Evolutionary conservation across 1,139 yeast genomes (phyloP).

Genomic region (Saccharomycopsis hybrid): DNA sequence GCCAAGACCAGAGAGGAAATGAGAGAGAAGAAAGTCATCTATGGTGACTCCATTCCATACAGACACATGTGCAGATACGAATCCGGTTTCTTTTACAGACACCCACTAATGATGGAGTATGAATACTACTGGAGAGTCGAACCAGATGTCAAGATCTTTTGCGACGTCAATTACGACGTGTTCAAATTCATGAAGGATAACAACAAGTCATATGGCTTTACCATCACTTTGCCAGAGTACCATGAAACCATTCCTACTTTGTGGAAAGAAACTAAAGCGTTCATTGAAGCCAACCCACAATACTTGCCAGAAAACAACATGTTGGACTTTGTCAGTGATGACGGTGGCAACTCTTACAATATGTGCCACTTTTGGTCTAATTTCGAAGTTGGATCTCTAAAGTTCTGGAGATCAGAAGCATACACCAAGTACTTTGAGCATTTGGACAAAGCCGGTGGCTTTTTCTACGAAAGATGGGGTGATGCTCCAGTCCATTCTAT

Average conservation of each 20-base stretch:
- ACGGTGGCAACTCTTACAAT: slow-evolving; percentile 61
- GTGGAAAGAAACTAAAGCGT: slow-evolving; percentile 71
- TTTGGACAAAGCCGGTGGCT: slow-evolving; percentile 77
- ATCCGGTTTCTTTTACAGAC: slow-evolving; percentile 84
- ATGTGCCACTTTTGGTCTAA: slow-evolving; percentile 88
- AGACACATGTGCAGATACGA: slow-evolving; percentile 92
- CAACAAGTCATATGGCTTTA: slow-evolving; percentile 68
- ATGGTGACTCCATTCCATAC: slow-evolving; percentile 59
- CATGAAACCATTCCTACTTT: slow-evolving; percentile 71
- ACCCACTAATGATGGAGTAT: slow-evolving; percentile 61
- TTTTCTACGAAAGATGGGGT: slow-evolving; percentile 90
- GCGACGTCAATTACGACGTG: slow-evolving; percentile 77
- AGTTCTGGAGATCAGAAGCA: slow-evolving; percentile 68
- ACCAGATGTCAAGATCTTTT: slow-evolving; percentile 70
- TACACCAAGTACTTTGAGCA: slow-evolving; percentile 62
- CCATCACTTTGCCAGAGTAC: slow-evolving; percentile 80
- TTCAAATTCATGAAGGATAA: slow-evolving; percentile 77
- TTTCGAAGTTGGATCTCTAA: slow-evolving; percentile 71
- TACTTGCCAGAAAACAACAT: slow-evolving; percentile 59
- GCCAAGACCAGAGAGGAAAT: slow-evolving; percentile 42
- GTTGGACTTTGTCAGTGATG: slow-evolving; percentile 66
- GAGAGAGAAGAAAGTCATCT: slow-evolving; percentile 43
- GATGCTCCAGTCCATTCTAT: slow-evolving; percentile 89
- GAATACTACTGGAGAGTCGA: slow-evolving; percentile 95
- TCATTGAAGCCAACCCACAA: slow-evolving; percentile 59